Base-by-base conservation (phyloP, 1,284 basidiomycete genomes). In the Malassezia sympodialis region DNA sequence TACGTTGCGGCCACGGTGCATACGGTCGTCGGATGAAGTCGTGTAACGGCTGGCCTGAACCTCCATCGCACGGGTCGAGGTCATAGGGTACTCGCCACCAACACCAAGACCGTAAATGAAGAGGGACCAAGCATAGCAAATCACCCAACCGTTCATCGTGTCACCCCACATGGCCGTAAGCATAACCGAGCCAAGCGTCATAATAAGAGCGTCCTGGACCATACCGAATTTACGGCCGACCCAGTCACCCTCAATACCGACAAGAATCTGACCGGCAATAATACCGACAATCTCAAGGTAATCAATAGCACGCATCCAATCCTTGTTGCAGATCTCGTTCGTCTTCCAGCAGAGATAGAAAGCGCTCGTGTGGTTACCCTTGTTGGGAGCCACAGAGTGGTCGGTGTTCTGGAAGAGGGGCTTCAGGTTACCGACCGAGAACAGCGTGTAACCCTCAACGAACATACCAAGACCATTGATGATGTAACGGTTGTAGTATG, bases 161-260 rank as follows among this genome's bases (percentile, higher is more conserved):
- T 69, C 76, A 24, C 79, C 79, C 80, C 80, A 81, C 60, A 79
- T 78, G 15, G 77, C 77, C 19, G 79, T 80, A 43, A 81, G 76
- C 78, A 80, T 79, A 65, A 80, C 66, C 49, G 79, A 75, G 56
- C 79, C 79, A 47, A 81, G 62, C 53, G 69, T 64, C 73, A 76
- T 75, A 43, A 72, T 51, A 45, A 76, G 60, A 14, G 76, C 76
- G 52, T 77, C 76, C 58, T 76, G 74, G 15, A 76, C 73, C 65
- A 80, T 73, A 61, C 79, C 79, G 56, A 79, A 78, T 60, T 75
- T 75, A 53, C 79, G 75, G 34, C 80, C 80, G 56, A 81, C 78
- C 78, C 79, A 81, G 64, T 81, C 80, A 50, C 78, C 79, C 65
- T 81, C 79, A 64, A 79, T 67, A 49, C 80, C 80, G 62, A 81